Base-by-base conservation (phyloP, 768 basidiomycete genomes). In the Kwoniella sp. region DNA sequence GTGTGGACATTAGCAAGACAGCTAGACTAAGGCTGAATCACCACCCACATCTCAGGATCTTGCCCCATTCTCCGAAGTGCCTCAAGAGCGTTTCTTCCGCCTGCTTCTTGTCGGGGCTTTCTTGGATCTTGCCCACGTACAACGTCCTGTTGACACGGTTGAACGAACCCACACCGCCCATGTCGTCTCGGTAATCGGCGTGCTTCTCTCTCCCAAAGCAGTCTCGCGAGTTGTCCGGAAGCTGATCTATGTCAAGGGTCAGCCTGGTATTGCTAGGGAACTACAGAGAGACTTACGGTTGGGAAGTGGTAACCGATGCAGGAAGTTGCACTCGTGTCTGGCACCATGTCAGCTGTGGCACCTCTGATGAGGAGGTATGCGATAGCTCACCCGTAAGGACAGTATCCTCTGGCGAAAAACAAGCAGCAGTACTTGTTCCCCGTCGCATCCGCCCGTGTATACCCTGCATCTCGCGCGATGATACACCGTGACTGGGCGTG, bases 131-230 rank as follows among this genome's bases (percentile, higher is more conserved):
- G 2, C 93, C 93, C 38, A 99, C 82, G 71, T 99, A 99, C 14
- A 99, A 71, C 32, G 95, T 98, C 53, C 93, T 78, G 73, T 99
- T 99, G 73, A 89, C 86, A 32, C 92, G 77, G 65, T 86, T 87
- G 77, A 98, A 98, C 54, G 88, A 90, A 11, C 95, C 95, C 26
- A 98, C 93, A 76, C 95, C 95, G 63, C 95, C 95, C 95, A 99
- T 98, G 72, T 99, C 95, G 71, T 99, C 95, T 55, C 93, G 79
- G 75, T 99, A 99, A 75, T 95, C 91, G 0, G 91, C 78, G 73
- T 96, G 95, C 76, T 96, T 96, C 78, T 95, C 91, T 39, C 95
- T 79, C 0, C 89, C 90, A 70, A 99, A 99, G 71, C 90, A 93
- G 74, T 99, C 95, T 72, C 93, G 88, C 6, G 91, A 89, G 37